Base-by-base conservation (phyloP, 1,284 basidiomycete genomes). In the Pseudozyma sp. region DNA sequence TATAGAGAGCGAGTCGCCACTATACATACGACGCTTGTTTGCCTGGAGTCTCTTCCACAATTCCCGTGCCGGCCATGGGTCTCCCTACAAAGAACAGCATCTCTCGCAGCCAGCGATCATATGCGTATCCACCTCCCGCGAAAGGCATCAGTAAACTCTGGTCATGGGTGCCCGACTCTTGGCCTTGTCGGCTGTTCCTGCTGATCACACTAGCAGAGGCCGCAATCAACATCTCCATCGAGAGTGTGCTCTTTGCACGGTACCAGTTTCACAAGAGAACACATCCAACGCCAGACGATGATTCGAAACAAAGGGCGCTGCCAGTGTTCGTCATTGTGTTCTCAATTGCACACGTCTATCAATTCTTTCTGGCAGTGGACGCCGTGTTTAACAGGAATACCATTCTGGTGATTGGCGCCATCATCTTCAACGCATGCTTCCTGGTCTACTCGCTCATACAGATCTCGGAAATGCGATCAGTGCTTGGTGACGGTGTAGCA, bases 261-360 rank as follows among this genome's bases (percentile, higher is more conserved):
- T 80, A 67, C 44, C 73, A 70, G 31, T 67, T 55, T n/a, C 66
- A 70, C 19, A 51, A 54, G n/a, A 67, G 64, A 40, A 68, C 59
- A n/a, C 68, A 75, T 59, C 43, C 58, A 19, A 59, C 59, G 4
- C 42, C 45, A 2, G 64, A 63, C 38, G 72, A 78, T 51, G 68
- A 70, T 12, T 71, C 72, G 47, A 67, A 72, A n/a, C 60, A 59
- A 19, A 54, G 70, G 51, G 69, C 78, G 16, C 62, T 81, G 2
- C 79, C 79, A 5, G 74, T 77, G 13, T 81, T 80, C 42, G 68
- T 81, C 50, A 77, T 78, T 36, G 76, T 79, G 48, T 81, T 81
- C 38, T 72, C 73, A 53, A 51, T 81, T 51, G 79, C 79, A 10
- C 78, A 80, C 63, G 34, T 76, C 34, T 81, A 81, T 44, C 78